phyloP scores from a whole-genome alignment of 805 yeast genomes.

The Lipomyces orientalis region DNA sequence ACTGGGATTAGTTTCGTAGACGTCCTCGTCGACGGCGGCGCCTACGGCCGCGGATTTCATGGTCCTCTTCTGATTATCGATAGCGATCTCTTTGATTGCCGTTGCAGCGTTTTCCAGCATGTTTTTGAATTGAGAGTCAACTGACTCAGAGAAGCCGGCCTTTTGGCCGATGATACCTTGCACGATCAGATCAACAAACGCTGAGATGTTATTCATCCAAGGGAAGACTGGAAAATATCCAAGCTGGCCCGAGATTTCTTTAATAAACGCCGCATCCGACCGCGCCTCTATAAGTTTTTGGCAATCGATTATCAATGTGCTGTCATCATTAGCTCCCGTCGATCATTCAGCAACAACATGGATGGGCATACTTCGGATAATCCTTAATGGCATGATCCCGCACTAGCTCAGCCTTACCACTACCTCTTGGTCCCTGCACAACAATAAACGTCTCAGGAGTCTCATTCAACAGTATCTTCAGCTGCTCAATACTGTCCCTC shows the following conservation, averaged over 20 bases:
- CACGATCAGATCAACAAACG: conserved; percentile 79
- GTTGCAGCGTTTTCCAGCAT: conserved; percentile 74
- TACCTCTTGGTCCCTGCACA: conserved; percentile 90
- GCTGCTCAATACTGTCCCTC: conserved; percentile 65
- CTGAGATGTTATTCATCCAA: conserved; percentile 82
- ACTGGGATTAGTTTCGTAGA: conserved; percentile 82
- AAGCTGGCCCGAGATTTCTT: conserved; percentile 70
- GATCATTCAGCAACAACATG: background rate
- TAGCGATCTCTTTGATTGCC: conserved; percentile 72
- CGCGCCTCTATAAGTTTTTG: conserved; percentile 74
- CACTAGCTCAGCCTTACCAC: conserved; percentile 87
- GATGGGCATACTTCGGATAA: conserved; percentile 48
- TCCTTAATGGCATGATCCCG: conserved; percentile 66
- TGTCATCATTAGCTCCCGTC: conserved; percentile 42
- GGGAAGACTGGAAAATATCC: conserved; percentile 96
- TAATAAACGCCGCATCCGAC: conserved; percentile 71
- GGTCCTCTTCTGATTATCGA: conserved; percentile 19
- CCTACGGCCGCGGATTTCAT: conserved; percentile 26
- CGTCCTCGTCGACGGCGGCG: conserved; percentile 73
- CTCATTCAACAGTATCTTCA: conserved; percentile 82
- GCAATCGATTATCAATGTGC: conserved; percentile 68
- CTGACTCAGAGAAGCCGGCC: conserved; percentile 83
- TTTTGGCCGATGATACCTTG: conserved; percentile 95
- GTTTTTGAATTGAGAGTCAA: conserved; percentile 79
- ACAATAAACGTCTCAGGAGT: conserved; percentile 89